Conservation (phyloP, 352 stramenopile species). For the Elongisporangium anandrum region DNA sequence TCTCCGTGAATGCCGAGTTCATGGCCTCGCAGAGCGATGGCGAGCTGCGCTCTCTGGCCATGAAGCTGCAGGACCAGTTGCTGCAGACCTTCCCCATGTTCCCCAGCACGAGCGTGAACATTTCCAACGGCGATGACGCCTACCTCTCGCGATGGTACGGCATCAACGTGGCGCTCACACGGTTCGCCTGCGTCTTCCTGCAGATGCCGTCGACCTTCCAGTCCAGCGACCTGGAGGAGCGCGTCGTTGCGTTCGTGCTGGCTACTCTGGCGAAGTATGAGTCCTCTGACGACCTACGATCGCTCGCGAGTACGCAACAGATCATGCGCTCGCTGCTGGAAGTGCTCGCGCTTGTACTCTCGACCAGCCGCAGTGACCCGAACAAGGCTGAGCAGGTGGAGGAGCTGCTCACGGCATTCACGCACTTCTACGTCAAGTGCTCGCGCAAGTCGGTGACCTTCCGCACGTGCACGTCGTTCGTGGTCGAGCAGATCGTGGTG, state of each 20-base stretch:
- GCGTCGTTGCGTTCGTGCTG: conserved; percentile 49
- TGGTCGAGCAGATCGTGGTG: conserved; percentile 50
- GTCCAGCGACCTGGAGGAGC: conserved; percentile 25
- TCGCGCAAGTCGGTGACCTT: conserved; percentile 70
- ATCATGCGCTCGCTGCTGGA: conserved; percentile 57
- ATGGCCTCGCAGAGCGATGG: conserved; percentile 13
- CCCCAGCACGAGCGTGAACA: conserved; percentile 31
- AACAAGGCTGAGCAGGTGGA: conserved; percentile 18
- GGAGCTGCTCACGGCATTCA: conserved; percentile 53
- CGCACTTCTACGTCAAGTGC: conserved; percentile 58
- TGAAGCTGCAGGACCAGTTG: conserved; percentile 49
- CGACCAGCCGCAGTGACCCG: conserved; percentile 2
- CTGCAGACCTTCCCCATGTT: conserved; percentile 60
- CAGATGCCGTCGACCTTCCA: conserved; percentile 10
- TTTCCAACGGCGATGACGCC: conserved; percentile 36
- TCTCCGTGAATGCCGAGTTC: conserved; percentile 38
- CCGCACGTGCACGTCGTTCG: conserved; percentile 68
- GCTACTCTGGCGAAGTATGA: conserved; percentile 57
- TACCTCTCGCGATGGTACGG: conserved; percentile 62
- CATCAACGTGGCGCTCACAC: conserved; percentile 67
- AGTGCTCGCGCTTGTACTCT: conserved; percentile 49
- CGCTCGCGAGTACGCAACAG: conserved; percentile 51
- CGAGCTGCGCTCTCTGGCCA: conserved; percentile 23
- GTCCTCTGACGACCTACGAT: conserved; percentile 50
- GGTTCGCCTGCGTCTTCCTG: conserved; percentile 60